Evolutionary conservation across 2,329 filamentous ascomycete species (phyloP).

Genomic region (Penicillium concentricum): DNA sequence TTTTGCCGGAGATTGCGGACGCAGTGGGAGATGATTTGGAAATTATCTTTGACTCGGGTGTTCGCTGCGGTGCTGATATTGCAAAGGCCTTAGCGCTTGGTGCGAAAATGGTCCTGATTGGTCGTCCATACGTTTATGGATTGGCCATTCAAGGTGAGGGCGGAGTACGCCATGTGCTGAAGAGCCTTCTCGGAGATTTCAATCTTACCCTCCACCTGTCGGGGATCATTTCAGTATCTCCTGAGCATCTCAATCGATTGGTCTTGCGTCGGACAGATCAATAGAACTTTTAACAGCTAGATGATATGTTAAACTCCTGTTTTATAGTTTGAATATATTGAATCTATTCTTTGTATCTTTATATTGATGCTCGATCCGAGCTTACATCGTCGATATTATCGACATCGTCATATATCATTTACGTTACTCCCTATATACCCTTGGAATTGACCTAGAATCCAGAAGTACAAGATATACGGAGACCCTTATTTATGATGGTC

Average conservation of each 20-base stretch:
- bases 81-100: constrained; percentile 51
- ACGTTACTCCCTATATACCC: too few relatives aligned
- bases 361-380: too few relatives aligned
- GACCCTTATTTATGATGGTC: too few relatives aligned
- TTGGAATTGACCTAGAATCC: too few relatives aligned
- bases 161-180: constrained; percentile 54
- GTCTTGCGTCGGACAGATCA: not conserved
- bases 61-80: constrained; percentile 49
- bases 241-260: not conserved
- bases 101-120: constrained; percentile 54
- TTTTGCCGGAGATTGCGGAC: constrained; percentile 57
- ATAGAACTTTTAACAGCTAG: not conserved
- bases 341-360: not conserved
- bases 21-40: constrained; percentile 33
- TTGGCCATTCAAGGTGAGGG: constrained; percentile 54
- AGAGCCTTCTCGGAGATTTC: constrained; percentile 23
- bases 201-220: not conserved
- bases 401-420: too few relatives aligned
- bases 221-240: not conserved
- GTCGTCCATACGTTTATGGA: constrained; percentile 55
- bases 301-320: too few relatives aligned
- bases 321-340: not conserved
- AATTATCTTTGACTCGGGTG: constrained; percentile 50
- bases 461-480: too few relatives aligned
- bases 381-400: too few relatives aligned